These are phyloP conservation scores for Cavenderia fasciculata DNA, from an alignment of 78 protist genomes.

Conservation along the genomic window DNA sequence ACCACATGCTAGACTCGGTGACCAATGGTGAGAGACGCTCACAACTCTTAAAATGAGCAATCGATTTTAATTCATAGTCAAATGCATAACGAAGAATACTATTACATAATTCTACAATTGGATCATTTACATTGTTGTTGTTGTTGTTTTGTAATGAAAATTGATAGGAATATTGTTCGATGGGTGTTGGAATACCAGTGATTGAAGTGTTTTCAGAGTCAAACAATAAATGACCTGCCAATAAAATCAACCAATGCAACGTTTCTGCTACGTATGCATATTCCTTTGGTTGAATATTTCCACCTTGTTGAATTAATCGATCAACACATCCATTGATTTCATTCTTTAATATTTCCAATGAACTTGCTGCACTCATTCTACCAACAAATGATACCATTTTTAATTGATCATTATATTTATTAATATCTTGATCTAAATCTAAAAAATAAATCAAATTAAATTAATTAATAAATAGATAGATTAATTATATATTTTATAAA, in stretches of 20 bases:
- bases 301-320: neutral
- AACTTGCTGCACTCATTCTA: conserved; percentile 31
- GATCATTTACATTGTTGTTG: neutral
- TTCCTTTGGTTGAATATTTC: too few relatives aligned
- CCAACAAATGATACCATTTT: conserved; percentile 44
- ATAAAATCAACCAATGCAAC: conserved; percentile 56
- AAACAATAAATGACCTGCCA: conserved; percentile 50
- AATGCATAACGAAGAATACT: conserved; percentile 11
- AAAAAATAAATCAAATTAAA: neutral
- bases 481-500: neutral
- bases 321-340: conserved; percentile 4
- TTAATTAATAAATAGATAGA: neutral
- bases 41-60: neutral
- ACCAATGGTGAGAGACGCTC: conserved; percentile 23
- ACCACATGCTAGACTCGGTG: conserved; percentile 44
- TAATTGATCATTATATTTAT: conserved; percentile 67
- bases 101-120: conserved; percentile 23
- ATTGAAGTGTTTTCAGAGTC: conserved; percentile 11
- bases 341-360: conserved; percentile 27
- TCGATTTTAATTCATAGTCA: conserved; percentile 40
- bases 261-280: neutral
- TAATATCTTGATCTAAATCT: conserved; percentile 37
- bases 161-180: conserved; percentile 23
- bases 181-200: conserved; percentile 31
- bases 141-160: conserved; percentile 4